Base-by-base conservation (phyloP, 2,329 filamentous ascomycete species). In the Alternaria sp. region DNA sequence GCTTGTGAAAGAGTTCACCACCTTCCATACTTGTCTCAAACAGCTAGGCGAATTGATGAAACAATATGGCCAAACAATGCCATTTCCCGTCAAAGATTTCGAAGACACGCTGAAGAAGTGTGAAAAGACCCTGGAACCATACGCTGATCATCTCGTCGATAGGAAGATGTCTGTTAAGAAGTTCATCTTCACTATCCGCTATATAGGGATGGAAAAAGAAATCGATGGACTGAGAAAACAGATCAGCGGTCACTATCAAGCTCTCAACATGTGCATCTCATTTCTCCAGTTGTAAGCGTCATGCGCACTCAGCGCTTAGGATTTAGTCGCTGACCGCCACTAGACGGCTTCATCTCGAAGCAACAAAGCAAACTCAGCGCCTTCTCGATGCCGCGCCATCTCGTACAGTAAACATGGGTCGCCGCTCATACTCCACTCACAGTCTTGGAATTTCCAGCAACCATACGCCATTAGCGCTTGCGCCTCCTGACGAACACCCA, bases 141-240 rank as follows among this genome's bases (percentile, higher is more conserved):
- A 76, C 54, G 62, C 67, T 7, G 69, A 70, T 14, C 66, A 76
- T 40, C 62, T 77, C 7, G 68, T 77, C 20, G 74, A 75, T 56
- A 72, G 66, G 57, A 73, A 64, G 59, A 77, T 75, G 72, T 68
- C 65, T 5, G n/a, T 72, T 11, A 71, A 66, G 50, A 77, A 75
- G 53, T 62, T 76, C 32, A 43, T 68, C 9, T 75, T 72, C 30
- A 75, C 69, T 7, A 69, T 77, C 54, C 69, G 68, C 50, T 77
- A 74, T 34, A 77, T 77, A 51, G 73, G 73, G 2, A 75, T 73
- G 62, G 74, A 77, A 59, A 76, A 74, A 40, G 74, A 77, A 51
- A 70, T 77, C 16, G 69, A 74, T 25, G 65, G 68, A 3, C 56
- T 76, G 25, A 63, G 73, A 10, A 72, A 70, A 46, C 67, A 72